phyloP scores from a whole-genome alignment of 1,139 yeast genomes.

The Suhomyces terraborum region DNA sequence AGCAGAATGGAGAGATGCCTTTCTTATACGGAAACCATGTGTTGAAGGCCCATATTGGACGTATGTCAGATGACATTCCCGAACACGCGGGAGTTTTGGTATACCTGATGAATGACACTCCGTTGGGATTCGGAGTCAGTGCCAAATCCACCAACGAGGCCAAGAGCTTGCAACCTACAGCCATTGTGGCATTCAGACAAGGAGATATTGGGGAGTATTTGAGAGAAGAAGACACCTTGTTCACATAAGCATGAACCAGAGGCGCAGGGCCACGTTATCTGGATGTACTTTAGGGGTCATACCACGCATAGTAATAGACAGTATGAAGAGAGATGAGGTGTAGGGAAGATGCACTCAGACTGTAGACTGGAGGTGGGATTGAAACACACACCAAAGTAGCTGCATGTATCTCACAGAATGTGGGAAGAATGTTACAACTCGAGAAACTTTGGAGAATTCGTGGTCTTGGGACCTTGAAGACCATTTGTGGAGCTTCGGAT shows the following conservation, averaged over 20 bases:
- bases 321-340: no score
- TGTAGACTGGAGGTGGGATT: background rate
- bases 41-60: constrained; percentile 93
- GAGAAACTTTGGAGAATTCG: no score
- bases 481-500: no score
- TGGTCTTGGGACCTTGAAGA: no score
- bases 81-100: constrained; percentile 96
- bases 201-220: constrained; percentile 97
- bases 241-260: constrained; percentile 51
- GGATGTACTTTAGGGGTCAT: constrained; percentile 5
- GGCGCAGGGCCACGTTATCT: constrained; percentile 5
- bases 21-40: constrained; percentile 95
- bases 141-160: constrained; percentile 93
- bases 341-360: no score
- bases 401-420: no score
- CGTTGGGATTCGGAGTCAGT: constrained; percentile 94
- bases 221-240: constrained; percentile 96
- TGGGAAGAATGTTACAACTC: no score
- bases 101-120: constrained; percentile 88
- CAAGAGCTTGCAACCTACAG: constrained; percentile 86
- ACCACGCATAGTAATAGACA: constrained; percentile 1
- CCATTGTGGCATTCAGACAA: constrained; percentile 93
- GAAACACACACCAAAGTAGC: no score
- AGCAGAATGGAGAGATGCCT: constrained; percentile 98
- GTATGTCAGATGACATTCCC: constrained; percentile 96